Percentiles rank a stretch among this genome's conserved stretches.
Evolutionary conservation across 257 asterid species (phyloP).

Genomic region (Datura wrightii): DNA sequence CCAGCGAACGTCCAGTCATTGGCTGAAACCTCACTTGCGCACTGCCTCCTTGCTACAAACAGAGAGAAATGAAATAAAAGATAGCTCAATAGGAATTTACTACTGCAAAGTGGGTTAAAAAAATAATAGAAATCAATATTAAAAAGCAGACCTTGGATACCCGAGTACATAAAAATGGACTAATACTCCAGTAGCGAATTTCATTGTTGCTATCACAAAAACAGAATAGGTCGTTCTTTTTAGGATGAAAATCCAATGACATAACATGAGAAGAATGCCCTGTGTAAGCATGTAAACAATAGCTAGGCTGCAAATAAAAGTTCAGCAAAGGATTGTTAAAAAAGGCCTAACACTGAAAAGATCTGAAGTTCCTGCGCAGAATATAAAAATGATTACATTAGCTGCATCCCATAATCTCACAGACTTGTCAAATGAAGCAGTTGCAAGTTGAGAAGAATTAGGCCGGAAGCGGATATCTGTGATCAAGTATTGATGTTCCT

Average conservation of each 20-base stretch:
- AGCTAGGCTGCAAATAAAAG: conserved; percentile 35
- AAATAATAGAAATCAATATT: neutral
- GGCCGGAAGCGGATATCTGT: conserved; percentile 42
- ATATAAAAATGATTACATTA: conserved; percentile 31
- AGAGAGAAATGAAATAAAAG: neutral
- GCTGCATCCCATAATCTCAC: conserved; percentile 38
- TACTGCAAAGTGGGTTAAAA: conserved; percentile 16
- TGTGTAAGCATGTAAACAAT: conserved; percentile 33
- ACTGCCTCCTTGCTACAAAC: conserved; percentile 37
- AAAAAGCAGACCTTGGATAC: conserved; percentile 34
- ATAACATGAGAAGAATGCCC: conserved; percentile 35
- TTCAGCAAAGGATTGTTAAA: neutral
- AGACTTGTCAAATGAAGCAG: conserved; percentile 40
- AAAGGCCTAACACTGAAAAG: neutral
- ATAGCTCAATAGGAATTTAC: neutral
- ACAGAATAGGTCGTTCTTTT: conserved; percentile 35
- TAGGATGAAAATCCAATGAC: conserved; percentile 42
- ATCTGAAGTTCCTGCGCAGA: neutral
- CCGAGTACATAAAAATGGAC: conserved; percentile 29
- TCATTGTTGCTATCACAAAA: conserved; percentile 37
- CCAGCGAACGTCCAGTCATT: conserved; percentile 32
- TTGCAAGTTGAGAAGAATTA: conserved; percentile 38
- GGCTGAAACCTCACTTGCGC: conserved; percentile 44
- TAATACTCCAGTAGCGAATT: conserved; percentile 39
- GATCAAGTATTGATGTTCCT: conserved; percentile 38